Evolutionary conservation across 148 eudicot genomes (phyloP), one percentile per base, ranked within the genome.

Genomic region (Suaeda aralocaspica): DNA sequence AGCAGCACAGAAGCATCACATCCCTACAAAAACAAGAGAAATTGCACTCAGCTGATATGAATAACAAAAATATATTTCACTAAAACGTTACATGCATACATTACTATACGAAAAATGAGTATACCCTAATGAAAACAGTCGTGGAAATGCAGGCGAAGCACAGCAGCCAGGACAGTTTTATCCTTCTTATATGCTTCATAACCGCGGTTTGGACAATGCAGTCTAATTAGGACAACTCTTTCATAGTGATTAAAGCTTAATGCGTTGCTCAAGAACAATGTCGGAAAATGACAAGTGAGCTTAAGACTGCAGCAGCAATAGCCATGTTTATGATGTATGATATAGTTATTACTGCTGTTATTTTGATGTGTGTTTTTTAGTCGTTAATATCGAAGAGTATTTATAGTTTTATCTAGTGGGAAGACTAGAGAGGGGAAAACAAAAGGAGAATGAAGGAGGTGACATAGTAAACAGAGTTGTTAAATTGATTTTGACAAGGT

Each of bases 61-160:
- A 42, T 42, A 7, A 2, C 16, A 12, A 45, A 16, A 60, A 68
- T 21, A 42, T 41, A n/a, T 16, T 28, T 39, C 13, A 22, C 8
- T 16, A 42, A 21, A 44, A 18, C 22, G 41, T n/a, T n/a, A n/a
- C n/a, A n/a, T n/a, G n/a, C n/a, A n/a, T n/a, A n/a, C n/a, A n/a
- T n/a, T n/a, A n/a, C n/a, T n/a, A n/a, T n/a, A n/a, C n/a, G n/a
- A n/a, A n/a, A n/a, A n/a, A n/a, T n/a, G n/a, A 52, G 29, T 22
- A 9, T 85, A 88, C 97, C 90, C 95, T 81, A 14, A 91, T 66
- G 82, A 91, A n/a, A 91, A 66, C 95, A 91, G 71, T 91, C 97
- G 59, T 91, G 97, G 81, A 91, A 91, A 67, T 91, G 97, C 97
- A 91, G 76, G 55, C 97, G 81, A 46, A 91, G 95, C 51, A 91